Evolutionary conservation across 768 basidiomycete species (phyloP).

Genomic region (Fomitopsis pulvina): DNA sequence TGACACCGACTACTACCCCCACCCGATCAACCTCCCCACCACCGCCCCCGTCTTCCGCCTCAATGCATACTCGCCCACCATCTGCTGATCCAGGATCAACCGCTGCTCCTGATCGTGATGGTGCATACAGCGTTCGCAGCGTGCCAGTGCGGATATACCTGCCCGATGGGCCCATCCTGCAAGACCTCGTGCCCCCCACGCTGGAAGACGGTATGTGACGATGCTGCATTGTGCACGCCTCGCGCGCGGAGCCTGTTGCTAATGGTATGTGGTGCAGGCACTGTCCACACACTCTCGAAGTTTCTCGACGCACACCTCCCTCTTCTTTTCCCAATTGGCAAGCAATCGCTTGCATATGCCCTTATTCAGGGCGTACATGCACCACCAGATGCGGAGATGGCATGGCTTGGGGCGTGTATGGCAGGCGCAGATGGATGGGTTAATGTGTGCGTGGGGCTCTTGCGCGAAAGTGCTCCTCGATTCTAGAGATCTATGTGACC

Average conservation of each 20-base stretch:
- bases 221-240: no score
- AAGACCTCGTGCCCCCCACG: conserved; percentile 81
- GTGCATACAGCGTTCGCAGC: conserved; percentile 81
- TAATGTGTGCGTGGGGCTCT: conserved; percentile 70
- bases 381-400: conserved; percentile 85
- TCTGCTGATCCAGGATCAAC: conserved; percentile 51
- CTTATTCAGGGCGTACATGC: conserved; percentile 80
- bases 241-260: no score
- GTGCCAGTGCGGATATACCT: conserved; percentile 88
- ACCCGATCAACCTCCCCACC: conserved; percentile 51
- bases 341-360: conserved; percentile 58
- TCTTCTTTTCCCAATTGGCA: conserved; percentile 60
- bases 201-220: conserved; percentile 62
- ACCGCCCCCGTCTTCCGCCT: conserved; percentile 43
- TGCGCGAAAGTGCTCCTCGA: conserved; percentile 14
- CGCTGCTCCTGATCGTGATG: conserved; percentile 57
- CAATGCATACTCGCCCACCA: conserved; percentile 57
- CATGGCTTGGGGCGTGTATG: conserved; percentile 90
- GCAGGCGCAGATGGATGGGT: conserved; percentile 96
- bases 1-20: conserved; percentile 75
- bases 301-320: conserved; percentile 72
- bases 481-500: background rate
- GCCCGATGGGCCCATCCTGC: conserved; percentile 84
- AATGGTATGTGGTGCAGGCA: no score
- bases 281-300: conserved; percentile 60